Percentiles rank a stretch among this genome's conserved stretches.
phyloP scores from a whole-genome alignment of 106 monocot species.

The Posidonia australis region DNA sequence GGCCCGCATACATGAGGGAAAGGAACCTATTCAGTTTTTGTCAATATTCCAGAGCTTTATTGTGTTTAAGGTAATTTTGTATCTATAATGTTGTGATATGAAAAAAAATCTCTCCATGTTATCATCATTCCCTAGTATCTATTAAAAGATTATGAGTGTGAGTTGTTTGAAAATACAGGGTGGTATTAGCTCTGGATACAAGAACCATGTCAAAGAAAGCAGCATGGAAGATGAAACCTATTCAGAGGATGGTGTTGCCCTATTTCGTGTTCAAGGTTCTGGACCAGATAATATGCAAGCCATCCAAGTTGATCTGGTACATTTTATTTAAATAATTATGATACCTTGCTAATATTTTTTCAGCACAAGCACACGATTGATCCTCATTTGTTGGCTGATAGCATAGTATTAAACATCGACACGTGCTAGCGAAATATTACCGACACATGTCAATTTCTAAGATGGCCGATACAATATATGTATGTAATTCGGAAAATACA shows the following conservation, averaged over 20 bases:
- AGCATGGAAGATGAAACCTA: constrained; percentile 60
- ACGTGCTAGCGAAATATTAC: too few species aligned
- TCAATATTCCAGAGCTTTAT: constrained; percentile 82
- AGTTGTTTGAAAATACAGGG: constrained; percentile 34
- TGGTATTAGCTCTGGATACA: constrained; percentile 80
- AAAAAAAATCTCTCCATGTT: not conserved
- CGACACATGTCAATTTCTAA: too few species aligned
- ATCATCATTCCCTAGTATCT: not conserved
- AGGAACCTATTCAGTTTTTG: constrained; percentile 86
- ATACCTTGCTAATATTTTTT: too few species aligned
- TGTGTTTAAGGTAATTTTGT: constrained; percentile 51
- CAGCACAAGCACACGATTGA: too few species aligned
- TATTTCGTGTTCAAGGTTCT: constrained; percentile 90
- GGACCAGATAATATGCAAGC: constrained; percentile 97
- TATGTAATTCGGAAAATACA: too few species aligned
- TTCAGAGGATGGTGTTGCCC: constrained; percentile 64
- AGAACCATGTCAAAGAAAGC: constrained; percentile 56
- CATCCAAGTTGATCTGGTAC: constrained; percentile 91
- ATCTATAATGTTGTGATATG: not conserved
- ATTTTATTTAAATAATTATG: not conserved
- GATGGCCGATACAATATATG: too few species aligned
- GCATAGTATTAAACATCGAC: too few species aligned
- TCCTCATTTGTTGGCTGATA: too few species aligned
- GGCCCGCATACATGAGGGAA: constrained; percentile 79
- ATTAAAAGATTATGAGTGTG: not conserved